phyloP scores from a whole-genome alignment of 345 rosid genomes.

The Sapria himalayana region DNA sequence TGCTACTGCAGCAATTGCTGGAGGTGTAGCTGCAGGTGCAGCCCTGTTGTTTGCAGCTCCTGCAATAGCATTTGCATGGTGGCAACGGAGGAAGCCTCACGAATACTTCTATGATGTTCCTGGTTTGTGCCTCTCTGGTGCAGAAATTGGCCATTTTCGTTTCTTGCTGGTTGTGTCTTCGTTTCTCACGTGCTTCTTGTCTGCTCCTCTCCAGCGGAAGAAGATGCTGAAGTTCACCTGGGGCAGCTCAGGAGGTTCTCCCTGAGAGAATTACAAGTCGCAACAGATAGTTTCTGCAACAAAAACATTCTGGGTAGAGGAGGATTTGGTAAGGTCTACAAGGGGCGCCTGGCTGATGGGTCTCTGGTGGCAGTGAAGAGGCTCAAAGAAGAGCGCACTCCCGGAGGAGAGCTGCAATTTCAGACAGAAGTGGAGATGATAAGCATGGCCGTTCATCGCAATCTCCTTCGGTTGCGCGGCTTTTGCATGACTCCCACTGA shows the following conservation, averaged over 20 bases:
- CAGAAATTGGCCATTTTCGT: too few species aligned
- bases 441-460: conserved; percentile 97
- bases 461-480: conserved; percentile 74
- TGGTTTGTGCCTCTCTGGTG: conserved; percentile 38
- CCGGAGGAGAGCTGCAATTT: conserved; percentile 95
- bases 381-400: conserved; percentile 91
- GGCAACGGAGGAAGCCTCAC: conserved; percentile 80
- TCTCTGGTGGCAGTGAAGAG: conserved; percentile 87
- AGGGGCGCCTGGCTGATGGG: conserved; percentile 85
- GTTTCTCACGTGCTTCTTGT: too few species aligned
- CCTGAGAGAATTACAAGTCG: conserved; percentile 81
- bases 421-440: conserved; percentile 98
- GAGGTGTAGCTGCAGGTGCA: conserved; percentile 99
- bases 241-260: conserved; percentile 97
- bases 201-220: conserved; percentile 48
- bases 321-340: conserved; percentile 93
- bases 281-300: conserved; percentile 81
- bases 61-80: conserved; percentile 93
- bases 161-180: too few species aligned
- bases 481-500: conserved; percentile 98
- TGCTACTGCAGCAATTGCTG: conserved; percentile 88
- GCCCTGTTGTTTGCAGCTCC: conserved; percentile 95
- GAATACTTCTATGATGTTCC: conserved; percentile 92
- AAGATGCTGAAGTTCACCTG: conserved; percentile 91
- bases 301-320: conserved; percentile 91